These are phyloP conservation scores for Trichomonascaceae sp. DNA, from an alignment of 1,139 yeast species.

Conservation along the genomic window DNA sequence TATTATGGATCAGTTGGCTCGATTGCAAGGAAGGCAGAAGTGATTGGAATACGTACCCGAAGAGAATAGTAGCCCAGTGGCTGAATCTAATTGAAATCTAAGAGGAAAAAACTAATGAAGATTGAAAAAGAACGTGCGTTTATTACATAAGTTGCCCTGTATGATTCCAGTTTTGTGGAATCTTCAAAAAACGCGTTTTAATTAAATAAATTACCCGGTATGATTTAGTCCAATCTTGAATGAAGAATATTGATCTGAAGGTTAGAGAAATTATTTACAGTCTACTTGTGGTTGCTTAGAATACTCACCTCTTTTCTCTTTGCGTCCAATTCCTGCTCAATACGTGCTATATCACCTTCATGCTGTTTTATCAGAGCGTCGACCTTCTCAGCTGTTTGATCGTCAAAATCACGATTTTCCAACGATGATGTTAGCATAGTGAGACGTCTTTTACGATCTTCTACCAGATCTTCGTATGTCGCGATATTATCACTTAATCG, in stretches of 20 bases:
- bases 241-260: slow-evolving; percentile 6
- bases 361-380: slow-evolving; percentile 27
- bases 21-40: slow-evolving; percentile 17
- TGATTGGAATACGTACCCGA: neutral
- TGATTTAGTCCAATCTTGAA: neutral
- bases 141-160: neutral
- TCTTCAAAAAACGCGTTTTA: no score
- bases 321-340: slow-evolving; percentile 26
- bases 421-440: slow-evolving; percentile 16
- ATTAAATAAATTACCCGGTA: slow-evolving; percentile 2
- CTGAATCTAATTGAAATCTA: neutral
- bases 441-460: slow-evolving; percentile 25
- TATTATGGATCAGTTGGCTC: slow-evolving; percentile 28
- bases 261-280: neutral
- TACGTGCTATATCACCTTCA: slow-evolving; percentile 24
- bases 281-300: neutral
- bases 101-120: neutral
- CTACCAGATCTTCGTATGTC: slow-evolving; percentile 32
- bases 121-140: neutral
- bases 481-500: slow-evolving; percentile 25
- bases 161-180: neutral
- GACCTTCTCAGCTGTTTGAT: slow-evolving; percentile 14
- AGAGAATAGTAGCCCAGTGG: neutral
- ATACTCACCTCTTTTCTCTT: slow-evolving; percentile 13
- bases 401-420: slow-evolving; percentile 18